Evolutionary conservation across 768 basidiomycete genomes (phyloP).

Genomic region (Calvatia gigantea): DNA sequence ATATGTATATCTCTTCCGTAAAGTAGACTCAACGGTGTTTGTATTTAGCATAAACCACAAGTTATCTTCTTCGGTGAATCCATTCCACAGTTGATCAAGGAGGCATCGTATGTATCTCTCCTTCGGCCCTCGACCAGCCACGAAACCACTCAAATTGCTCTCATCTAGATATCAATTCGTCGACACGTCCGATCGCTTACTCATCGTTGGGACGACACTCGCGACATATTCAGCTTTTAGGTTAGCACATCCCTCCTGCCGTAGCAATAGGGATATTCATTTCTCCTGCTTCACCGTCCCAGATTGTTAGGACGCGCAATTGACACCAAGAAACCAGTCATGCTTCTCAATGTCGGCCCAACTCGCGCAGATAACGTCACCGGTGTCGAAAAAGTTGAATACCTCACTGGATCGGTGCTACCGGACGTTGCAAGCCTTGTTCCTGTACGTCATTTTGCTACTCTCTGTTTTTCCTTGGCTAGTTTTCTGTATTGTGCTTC

Average conservation of each 20-base stretch:
- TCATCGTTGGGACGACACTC: slow-evolving; percentile 86
- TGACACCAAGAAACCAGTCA: slow-evolving; percentile 69
- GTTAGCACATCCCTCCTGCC: slow-evolving; percentile 31
- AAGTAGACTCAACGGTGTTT: background rate
- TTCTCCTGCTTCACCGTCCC: background rate
- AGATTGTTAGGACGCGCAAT: slow-evolving; percentile 81
- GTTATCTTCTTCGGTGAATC: slow-evolving; percentile 92
- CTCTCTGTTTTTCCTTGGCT: background rate
- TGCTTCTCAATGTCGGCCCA: slow-evolving; percentile 86
- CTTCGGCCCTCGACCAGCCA: background rate
- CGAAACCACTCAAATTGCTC: background rate
- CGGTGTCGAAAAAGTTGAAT: slow-evolving; percentile 77
- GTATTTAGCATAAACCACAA: slow-evolving; percentile 67
- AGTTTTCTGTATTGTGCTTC: background rate
- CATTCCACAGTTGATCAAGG: slow-evolving; percentile 59
- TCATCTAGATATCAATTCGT: slow-evolving; percentile 51
- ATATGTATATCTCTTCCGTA: background rate
- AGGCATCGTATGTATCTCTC: slow-evolving; percentile 58
- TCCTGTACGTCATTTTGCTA: slow-evolving; percentile 45
- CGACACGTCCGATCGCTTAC: slow-evolving; percentile 58
- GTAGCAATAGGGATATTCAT: too few relatives aligned
- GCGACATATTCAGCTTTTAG: slow-evolving; percentile 93
- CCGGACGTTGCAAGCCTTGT: slow-evolving; percentile 56
- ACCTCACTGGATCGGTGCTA: slow-evolving; percentile 71
- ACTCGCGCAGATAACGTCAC: slow-evolving; percentile 73